Evolutionary conservation across 108 stramenopile species (phyloP), one percentile per base, ranked within the genome.

Genomic region (Pelagomonas calceolata): DNA sequence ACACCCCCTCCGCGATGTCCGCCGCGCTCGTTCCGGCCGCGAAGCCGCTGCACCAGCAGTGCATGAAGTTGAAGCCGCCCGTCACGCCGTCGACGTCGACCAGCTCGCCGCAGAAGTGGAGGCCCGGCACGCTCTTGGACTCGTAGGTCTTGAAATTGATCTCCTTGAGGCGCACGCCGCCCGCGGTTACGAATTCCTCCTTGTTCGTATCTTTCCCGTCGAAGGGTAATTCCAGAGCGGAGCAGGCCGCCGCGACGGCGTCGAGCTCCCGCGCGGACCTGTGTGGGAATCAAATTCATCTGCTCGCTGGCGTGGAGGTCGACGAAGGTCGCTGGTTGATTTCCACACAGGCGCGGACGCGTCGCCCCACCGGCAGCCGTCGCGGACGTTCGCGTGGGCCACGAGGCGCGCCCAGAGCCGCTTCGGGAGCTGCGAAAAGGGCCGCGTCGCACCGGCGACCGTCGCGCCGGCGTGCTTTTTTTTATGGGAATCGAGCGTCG

Each of bases 161-260:
- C 68, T 88, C 84, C 63, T 90, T 86, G 39, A 92, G 70, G 29
- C 66, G 45, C 5, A 94, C 85, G 36, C 93, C 93, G 39, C 93
- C 93, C 18, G 91, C 91, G 29, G 92, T 95, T 0, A 93, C 92
- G 80, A 95, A 95, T 78, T 95, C 94, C 44, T 95, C 94, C 77
- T 95, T 95, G 78, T 90, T 90, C 39, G 86, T 85, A 7, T 90
- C 86, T 73, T 91, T 93, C 0, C 83, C 81, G 33, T 36, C 16
- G n/a, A 36, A 30, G 35, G 51, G 21, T 3, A 60, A 26, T 17
- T 1, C 21, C 51, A 60, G 51, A 17, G 51, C 51, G 7, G 3
- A 9, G 51, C 18, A 26, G 7, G 51, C 26, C 51, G 51, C 51
- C 21, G 51, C 51, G 51, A 60, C 21, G 51, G 51, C 51, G 21